phyloP scores from a whole-genome alignment of 257 asterid genomes.

The Pogostemon cablin region DNA sequence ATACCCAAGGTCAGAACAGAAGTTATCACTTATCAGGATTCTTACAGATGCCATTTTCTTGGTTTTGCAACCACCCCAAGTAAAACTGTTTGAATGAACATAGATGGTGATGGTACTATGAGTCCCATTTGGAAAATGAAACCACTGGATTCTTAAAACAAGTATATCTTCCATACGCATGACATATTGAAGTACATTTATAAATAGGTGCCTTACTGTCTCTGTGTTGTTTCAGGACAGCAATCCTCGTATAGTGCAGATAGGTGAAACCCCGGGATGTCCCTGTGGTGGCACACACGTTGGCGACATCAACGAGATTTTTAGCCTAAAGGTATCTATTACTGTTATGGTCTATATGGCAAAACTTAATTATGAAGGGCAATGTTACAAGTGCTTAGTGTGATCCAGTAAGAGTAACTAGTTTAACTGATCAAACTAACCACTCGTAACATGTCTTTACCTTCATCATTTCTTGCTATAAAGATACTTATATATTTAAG shows the following conservation, averaged over 20 bases:
- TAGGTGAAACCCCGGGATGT: slow-evolving; percentile 72
- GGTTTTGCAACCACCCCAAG: not conserved
- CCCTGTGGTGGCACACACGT: slow-evolving; percentile 96
- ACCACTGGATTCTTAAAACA: no score
- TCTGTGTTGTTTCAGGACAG: slow-evolving; percentile 56
- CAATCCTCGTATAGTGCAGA: slow-evolving; percentile 70
- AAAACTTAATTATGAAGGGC: not conserved
- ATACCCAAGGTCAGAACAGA: slow-evolving; percentile 61
- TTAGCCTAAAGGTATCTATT: slow-evolving; percentile 56
- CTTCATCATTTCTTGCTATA: no score
- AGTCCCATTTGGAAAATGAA: no score
- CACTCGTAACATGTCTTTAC: not conserved
- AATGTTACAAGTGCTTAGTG: not conserved
- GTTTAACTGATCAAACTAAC: not conserved
- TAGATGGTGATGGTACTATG: no score
- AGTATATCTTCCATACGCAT: no score
- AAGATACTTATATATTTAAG: no score
- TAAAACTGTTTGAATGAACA: no score
- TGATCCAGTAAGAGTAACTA: not conserved
- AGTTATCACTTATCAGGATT: not conserved
- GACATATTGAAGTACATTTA: no score
- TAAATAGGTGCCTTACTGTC: not conserved
- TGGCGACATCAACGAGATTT: slow-evolving; percentile 60
- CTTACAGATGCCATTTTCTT: not conserved
- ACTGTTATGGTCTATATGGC: not conserved